Evolutionary conservation across 208 protist species (phyloP), one percentile per base, ranked within the genome.

Genomic region (Leishmania martiniquensis): DNA sequence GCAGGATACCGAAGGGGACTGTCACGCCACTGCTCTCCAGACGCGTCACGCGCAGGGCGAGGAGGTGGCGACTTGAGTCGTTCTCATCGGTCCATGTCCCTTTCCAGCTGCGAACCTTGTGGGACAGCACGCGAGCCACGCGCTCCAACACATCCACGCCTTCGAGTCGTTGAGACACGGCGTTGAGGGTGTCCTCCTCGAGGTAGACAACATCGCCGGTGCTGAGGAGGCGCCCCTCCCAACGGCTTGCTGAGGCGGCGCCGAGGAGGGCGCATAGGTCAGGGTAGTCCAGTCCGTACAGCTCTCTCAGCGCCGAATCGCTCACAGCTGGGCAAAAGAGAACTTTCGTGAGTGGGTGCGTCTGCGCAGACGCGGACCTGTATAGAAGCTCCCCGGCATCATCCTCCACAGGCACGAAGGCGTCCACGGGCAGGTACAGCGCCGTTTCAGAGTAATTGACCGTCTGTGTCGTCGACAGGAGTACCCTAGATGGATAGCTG

Each of bases 141-240:
- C 32, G 68, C 72, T 90, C 87, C 42, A 84, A 34, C 39, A 81
- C 81, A 39, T 90, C 87, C 1, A 88, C 72, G 66, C 84, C 87
- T 25, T 85, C 87, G 17, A 85, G 57, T 49, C 60, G 63, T 12
- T 70, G 49, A 1, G 75, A 78, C 60, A 59, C 73, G 13, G 2
- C 57, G 59, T 75, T 73, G n/a, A 84, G 85, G 54, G 57, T 69
- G 25, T 51, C 66, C 15, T 69, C 54, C 0, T 79, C 76, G 10
- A 96, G 32, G 1, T 59, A 82, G 51, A 95, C 67, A 63, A 95
- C 84, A 60, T 94, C 89, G n/a, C 89, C 89, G 32, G 87, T 83
- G 65, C 83, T 84, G n/a, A 96, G 79, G n/a, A 95, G 69, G 51
- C 82, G 75, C 0, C 87, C 89, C 66, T 93, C 65, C 67, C 94